These are phyloP conservation scores for Hemileia vastatrix DNA, from an alignment of 1,284 basidiomycete genomes.

Conservation along the genomic window DNA sequence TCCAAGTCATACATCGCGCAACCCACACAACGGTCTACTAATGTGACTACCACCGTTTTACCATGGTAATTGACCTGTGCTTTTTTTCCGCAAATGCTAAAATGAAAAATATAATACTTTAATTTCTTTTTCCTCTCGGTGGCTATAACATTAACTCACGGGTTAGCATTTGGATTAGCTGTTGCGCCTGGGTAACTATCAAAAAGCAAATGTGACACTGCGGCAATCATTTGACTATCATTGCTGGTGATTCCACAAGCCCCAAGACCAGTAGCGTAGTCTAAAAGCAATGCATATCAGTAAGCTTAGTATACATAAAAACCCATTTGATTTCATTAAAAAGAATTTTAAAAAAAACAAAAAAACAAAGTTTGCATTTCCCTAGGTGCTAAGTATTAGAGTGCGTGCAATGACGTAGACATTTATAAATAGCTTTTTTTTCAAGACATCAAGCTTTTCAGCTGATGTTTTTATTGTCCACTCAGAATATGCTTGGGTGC, in stretches of 20 bases:
- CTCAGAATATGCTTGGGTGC: too few relatives aligned
- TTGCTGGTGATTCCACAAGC: slow-evolving; percentile 59
- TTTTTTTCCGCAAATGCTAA: slow-evolving; percentile 18
- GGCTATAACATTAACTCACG: slow-evolving; percentile 30
- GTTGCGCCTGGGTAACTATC: slow-evolving; percentile 51
- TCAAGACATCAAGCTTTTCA: too few relatives aligned
- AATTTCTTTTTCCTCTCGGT: background rate
- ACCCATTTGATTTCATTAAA: too few relatives aligned
- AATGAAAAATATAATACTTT: background rate
- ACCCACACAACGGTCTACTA: slow-evolving; percentile 57
- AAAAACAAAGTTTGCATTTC: background rate
- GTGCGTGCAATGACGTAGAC: too few relatives aligned
- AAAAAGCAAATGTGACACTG: slow-evolving; percentile 54
- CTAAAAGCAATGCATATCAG: too few relatives aligned
- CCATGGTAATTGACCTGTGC: slow-evolving; percentile 37
- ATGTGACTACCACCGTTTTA: slow-evolving; percentile 49
- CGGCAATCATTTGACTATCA: slow-evolving; percentile 54
- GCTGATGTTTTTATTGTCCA: too few relatives aligned
- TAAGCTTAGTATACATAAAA: too few relatives aligned
- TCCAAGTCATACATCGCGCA: slow-evolving; percentile 53
- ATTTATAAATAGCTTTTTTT: too few relatives aligned
- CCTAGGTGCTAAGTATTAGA: background rate
- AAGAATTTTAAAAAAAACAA: background rate
- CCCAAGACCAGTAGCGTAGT: slow-evolving; percentile 55
- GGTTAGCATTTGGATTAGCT: slow-evolving; percentile 57